Conservation (phyloP, 1,284 basidiomycete genomes). For the Ganoderma boninense region DNA sequence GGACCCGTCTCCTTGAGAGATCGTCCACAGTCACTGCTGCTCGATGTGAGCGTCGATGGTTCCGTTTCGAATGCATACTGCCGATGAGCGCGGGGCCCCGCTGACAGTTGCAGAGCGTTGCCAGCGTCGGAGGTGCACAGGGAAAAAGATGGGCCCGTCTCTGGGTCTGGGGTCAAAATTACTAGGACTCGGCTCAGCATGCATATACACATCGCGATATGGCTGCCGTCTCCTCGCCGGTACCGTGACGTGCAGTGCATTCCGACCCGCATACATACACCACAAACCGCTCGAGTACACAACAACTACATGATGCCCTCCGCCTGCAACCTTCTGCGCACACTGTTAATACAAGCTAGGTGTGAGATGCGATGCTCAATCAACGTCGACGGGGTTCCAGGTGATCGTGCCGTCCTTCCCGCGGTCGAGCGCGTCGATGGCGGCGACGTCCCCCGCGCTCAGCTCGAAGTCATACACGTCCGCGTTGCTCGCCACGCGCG, state of each 20-base stretch:
- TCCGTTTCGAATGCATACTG: conserved; percentile 56
- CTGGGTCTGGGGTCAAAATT: no score
- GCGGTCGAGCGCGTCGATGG: conserved; percentile 55
- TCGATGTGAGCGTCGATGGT: conserved; percentile 58
- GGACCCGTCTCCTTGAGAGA: conserved; percentile 82
- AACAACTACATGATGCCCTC: no score
- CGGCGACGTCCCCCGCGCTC: conserved; percentile 53
- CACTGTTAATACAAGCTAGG: conserved; percentile 43
- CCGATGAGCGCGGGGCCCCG: conserved; percentile 35
- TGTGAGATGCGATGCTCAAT: no score
- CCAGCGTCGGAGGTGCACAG: not conserved
- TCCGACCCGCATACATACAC: no score
- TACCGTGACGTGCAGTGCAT: no score
- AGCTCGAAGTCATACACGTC: conserved; percentile 63
- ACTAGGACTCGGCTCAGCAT: no score
- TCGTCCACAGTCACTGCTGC: conserved; percentile 56
- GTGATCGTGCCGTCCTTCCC: conserved; percentile 53
- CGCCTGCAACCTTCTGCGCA: no score
- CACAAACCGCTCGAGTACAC: no score
- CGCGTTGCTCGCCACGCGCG: conserved; percentile 58
- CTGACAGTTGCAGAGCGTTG: not conserved
- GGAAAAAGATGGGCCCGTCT: not conserved
- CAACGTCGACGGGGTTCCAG: conserved; percentile 56
- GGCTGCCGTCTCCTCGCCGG: conserved; percentile 26
- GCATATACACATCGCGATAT: no score